Evolutionary conservation across 1,139 yeast genomes (phyloP).

Genomic region (Geotrichum klebahnii): DNA sequence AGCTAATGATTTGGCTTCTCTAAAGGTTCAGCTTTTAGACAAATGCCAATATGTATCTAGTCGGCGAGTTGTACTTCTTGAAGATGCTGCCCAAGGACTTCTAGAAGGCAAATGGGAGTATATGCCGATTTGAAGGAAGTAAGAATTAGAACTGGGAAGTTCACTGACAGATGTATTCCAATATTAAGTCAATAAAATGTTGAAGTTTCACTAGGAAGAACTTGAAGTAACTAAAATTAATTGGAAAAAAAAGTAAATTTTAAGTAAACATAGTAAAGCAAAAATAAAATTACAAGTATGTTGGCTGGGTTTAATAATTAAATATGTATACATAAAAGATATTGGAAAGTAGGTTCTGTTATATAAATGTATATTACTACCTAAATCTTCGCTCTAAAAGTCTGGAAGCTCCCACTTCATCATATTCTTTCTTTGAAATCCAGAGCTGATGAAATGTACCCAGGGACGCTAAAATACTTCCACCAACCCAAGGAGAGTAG

Average conservation of each 20-base stretch:
- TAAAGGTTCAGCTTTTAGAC: constrained; percentile 38
- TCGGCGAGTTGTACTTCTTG: constrained; percentile 37
- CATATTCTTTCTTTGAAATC: constrained; percentile 88
- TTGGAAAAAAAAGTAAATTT: no score
- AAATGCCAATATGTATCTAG: constrained; percentile 39
- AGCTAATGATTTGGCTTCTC: constrained; percentile 33
- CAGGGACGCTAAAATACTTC: constrained; percentile 81
- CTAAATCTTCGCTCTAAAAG: constrained; percentile 41
- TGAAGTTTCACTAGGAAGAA: no score
- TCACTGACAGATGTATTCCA: no score
- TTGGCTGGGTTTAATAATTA: background rate
- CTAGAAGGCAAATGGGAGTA: constrained; percentile 39
- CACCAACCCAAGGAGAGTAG: constrained; percentile 93
- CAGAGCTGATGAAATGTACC: constrained; percentile 97
- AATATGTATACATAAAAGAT: background rate
- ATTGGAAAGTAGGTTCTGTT: background rate
- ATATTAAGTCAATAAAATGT: no score
- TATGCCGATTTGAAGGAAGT: background rate
- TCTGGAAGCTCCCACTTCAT: constrained; percentile 85
- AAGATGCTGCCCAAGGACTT: constrained; percentile 39
- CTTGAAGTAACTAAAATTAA: no score
- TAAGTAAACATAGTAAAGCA: no score
- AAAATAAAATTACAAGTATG: no score
- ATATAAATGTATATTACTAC: constrained; percentile 19
- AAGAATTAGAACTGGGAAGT: background rate